Evolutionary conservation across 768 basidiomycete species (phyloP).

Genomic region (Suillus brevipes): DNA sequence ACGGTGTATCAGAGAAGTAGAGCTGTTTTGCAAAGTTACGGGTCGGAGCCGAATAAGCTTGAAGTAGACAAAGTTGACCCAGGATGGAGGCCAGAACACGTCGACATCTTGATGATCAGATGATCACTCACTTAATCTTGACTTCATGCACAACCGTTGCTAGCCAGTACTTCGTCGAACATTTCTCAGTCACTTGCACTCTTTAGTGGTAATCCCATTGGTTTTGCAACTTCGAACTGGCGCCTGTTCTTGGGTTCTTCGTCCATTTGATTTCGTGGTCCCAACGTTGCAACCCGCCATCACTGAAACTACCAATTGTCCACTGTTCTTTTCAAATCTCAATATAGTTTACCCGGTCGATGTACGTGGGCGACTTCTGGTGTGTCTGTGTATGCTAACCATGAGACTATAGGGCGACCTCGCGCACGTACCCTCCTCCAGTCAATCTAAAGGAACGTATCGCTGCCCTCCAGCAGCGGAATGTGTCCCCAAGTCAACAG

Average conservation of each 20-base stretch:
- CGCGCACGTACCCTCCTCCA: slow-evolving; percentile 22
- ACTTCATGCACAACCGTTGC: slow-evolving; percentile 10
- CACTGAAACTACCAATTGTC: neutral
- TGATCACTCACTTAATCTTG: slow-evolving; percentile 6
- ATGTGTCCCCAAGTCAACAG: slow-evolving; percentile 28
- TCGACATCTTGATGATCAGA: slow-evolving; percentile 1
- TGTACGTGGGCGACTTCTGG: slow-evolving; percentile 17
- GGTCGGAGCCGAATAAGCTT: neutral
- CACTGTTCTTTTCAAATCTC: neutral
- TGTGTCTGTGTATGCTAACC: slow-evolving; percentile 17
- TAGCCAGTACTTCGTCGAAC: slow-evolving; percentile 1
- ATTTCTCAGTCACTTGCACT: slow-evolving; percentile 11
- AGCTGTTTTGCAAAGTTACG: neutral
- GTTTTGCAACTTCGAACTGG: slow-evolving; percentile 1
- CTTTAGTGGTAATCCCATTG: slow-evolving; percentile 1
- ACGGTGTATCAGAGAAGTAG: neutral
- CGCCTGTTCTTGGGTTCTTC: neutral
- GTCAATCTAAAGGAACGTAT: slow-evolving; percentile 80
- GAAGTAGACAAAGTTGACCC: slow-evolving; percentile 3
- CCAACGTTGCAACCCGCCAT: neutral
- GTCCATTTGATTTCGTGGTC: neutral
- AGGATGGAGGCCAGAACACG: neutral
- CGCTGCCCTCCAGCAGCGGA: slow-evolving; percentile 73
- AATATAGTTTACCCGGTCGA: slow-evolving; percentile 11
- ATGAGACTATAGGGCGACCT: slow-evolving; percentile 23